Base-by-base conservation (phyloP, 768 basidiomycete species). In the Tylopilus balloui region DNA sequence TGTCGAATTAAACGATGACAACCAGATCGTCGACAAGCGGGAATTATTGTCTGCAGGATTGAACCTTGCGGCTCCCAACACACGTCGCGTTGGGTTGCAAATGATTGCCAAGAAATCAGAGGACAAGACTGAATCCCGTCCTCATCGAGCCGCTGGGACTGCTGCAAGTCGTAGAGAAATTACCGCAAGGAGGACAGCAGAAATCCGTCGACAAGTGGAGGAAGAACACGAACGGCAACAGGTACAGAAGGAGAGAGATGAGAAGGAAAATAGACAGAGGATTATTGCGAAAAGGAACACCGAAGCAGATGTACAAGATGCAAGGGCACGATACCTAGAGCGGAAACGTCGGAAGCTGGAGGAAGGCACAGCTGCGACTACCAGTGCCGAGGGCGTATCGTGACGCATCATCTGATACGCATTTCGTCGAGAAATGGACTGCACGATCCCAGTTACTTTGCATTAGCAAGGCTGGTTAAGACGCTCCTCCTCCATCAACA, bases 1-100 rank as follows among this genome's bases (percentile, higher is more conserved):
- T 11, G 84, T 99, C 28, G 95, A 97, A 67, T 72, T 97, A 28
- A 98, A 98, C 66, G 95, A 98, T 66, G 94, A 97, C 59, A 94
- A 93, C 59, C 90, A 94, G 65, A 93, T 98, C 39, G 86, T 99
- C 41, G 96, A 99, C 72, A 93, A 94, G 63, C 84, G 94, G 48
- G 90, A 94, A 45, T 73, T 99, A 8, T 74, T 98, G 38, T 81
- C 86, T 19, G 94, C 95, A 5, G 96, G 96, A 2, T 72, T 99
- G 48, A 99, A 99, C 64, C 76, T 98, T 38, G 83, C 89, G 28
- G 79, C 88, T 51, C 81, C 86, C 31, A 88, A 91, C 62, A 91
- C 88, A 6, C 77, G 91, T 48, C 75, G 75, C 44, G 71, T 88
- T n/a, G 83, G 83, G 14, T 62, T 75, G 41, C 73, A 74, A 36